phyloP scores from a whole-genome alignment of 2,329 filamentous ascomycete species.

The Epicoccum sorghinum region DNA sequence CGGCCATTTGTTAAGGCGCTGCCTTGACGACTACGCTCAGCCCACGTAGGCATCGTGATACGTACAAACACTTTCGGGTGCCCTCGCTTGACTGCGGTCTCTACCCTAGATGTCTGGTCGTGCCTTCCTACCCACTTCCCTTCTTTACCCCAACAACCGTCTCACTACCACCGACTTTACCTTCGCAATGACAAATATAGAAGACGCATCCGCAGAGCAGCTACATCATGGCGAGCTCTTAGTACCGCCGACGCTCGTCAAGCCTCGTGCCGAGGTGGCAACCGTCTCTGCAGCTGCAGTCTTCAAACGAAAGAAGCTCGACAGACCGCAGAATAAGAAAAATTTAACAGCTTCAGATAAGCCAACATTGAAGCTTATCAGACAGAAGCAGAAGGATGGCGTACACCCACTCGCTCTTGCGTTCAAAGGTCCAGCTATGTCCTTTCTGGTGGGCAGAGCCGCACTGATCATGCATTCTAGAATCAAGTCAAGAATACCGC shows the following conservation, averaged over 20 bases:
- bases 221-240: neutral
- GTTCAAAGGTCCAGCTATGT: conserved; percentile 34
- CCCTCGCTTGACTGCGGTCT: too few species aligned
- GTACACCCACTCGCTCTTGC: conserved; percentile 33
- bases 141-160: conserved; percentile 3
- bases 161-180: neutral
- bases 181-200: neutral
- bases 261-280: conserved; percentile 7
- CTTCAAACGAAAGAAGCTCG: conserved; percentile 26
- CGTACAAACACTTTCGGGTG: too few species aligned
- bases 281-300: conserved; percentile 30
- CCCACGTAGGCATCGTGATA: too few species aligned
- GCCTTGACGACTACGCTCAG: too few species aligned
- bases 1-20: too few species aligned
- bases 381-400: conserved; percentile 6
- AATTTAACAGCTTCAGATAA: conserved; percentile 11
- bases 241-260: neutral
- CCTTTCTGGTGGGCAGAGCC: neutral
- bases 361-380: conserved; percentile 12
- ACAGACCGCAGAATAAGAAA: conserved; percentile 3
- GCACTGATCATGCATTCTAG: conserved; percentile 25
- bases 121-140: neutral
- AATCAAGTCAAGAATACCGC: conserved; percentile 35
- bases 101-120: too few species aligned
- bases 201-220: neutral